Evolutionary conservation across 148 eudicot species (phyloP), one percentile per base, ranked within the genome.

Genomic region (Camellia granthamiana): DNA sequence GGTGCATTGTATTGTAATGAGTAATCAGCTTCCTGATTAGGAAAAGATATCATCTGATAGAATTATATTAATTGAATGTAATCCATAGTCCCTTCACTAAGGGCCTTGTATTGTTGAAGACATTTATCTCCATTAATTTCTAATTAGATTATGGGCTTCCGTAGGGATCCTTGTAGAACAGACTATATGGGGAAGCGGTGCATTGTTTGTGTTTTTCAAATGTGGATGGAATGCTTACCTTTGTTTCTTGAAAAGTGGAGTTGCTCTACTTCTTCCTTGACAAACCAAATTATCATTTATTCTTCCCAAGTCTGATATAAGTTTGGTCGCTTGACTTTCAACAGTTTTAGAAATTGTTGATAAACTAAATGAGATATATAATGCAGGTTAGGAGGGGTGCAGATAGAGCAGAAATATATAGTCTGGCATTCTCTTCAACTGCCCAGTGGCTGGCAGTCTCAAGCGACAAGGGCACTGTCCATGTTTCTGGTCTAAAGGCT

Each of bases 371-470:
- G 64, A 76, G 78, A 69, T 80, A 21, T 73, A 0, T 60, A 46
- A 65, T 80, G 83, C 85, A 93, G 97, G 93, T 93, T 68, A 88
- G 97, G 88, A 90, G 97, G 82, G 97, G 97, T 75, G 93, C 95
- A 54, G 97, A 93, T 83, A 92, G 95, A 84, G 97, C 97, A 55
- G 97, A 91, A 81, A 90, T 93, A 67, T 90, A 93, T 79, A 91
- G 93, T 83, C 75, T 93, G 82, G 97, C 97, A 43, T 93, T 93
- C 81, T 93, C 97, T 62, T 75, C 97, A 49, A 87, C 92, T 83
- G 93, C 97, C 77, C 92, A 91, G 75, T 93, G 97, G 97, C 84
- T 93, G 68, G 97, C 93, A 74, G 97, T 93, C 85, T 93, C 95
- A 77, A 93, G 97, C 83, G 97, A 93, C 83, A 93, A 91, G 90